Evolutionary conservation across 805 yeast genomes (phyloP), one percentile per base, ranked within the genome.

Genomic region (Zygosaccharomyces lentus): DNA sequence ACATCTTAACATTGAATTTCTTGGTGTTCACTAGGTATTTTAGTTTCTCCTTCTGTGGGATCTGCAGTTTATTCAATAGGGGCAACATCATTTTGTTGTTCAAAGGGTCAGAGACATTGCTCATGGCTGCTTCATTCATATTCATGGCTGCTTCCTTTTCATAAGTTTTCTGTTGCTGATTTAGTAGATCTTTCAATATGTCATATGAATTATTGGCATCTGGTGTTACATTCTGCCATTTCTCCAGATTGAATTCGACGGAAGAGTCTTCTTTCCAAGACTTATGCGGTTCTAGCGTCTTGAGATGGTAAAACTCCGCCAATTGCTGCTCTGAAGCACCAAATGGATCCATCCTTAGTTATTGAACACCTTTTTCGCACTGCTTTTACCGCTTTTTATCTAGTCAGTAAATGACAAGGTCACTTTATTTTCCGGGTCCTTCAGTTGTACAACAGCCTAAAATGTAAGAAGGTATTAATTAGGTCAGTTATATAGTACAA

Each of bases 21-120:
- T 81, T 78, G 13, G 81, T 76, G 38, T 78, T 78, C 41, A 80
- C 73, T 49, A 81, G 64, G 61, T 72, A 75, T 53, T 75, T 67
- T 29, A 75, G 59, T 43, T 75, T 69, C 21, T 67, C 64, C 7
- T 48, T 57, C 44, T 64, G 69, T 24, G 70, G 67, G 36, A 73
- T 65, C 15, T 71, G 55, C 17, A 70, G 70, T 32, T 66, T 65
- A 35, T 75, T 70, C 37, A 73, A 55, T 7, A 80, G 67, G 2
- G 77, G 70, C 19, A 51, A 9, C 54, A 58, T 58, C 24, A 42
- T 46, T 26, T 65, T 67, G n/a, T 72, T 70, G 4, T 81, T 82
- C 48, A 82, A 62, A 1, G 87, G 86, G 54, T 82, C 88, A 4
- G 63, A 56, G 26, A 74, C 76, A 39, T 69, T 72, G 44, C 55